Percentiles rank a stretch among this genome's conserved stretches.
Conservation (phyloP, 1,139 yeast species). For the Candida sp. region DNA sequence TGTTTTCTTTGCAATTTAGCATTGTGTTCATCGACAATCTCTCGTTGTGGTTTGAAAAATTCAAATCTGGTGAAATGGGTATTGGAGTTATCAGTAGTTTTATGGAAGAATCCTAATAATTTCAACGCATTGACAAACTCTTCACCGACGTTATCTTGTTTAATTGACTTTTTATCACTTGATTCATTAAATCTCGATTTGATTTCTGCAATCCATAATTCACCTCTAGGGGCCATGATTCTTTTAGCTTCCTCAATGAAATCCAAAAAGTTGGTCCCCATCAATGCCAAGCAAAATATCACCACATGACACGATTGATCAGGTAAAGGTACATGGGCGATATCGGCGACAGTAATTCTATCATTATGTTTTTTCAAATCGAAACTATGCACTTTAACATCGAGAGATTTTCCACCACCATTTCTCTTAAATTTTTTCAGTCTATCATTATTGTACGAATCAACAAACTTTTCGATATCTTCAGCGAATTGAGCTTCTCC, state of each 20-base stretch:
- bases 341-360: constrained; percentile 92
- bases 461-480: constrained; percentile 54
- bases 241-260: constrained; percentile 89
- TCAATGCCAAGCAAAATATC: constrained; percentile 86
- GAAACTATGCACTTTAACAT: constrained; percentile 77
- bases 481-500: constrained; percentile 90
- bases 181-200: constrained; percentile 81
- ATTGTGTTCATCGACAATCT: constrained; percentile 61
- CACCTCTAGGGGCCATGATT: constrained; percentile 85
- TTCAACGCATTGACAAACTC: constrained; percentile 80
- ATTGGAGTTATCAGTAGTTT: constrained; percentile 80
- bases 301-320: constrained; percentile 81
- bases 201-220: constrained; percentile 96
- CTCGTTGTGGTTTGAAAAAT: constrained; percentile 82
- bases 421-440: constrained; percentile 31
- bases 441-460: constrained; percentile 28
- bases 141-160: constrained; percentile 47
- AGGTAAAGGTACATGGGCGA: constrained; percentile 80
- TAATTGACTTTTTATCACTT: constrained; percentile 16
- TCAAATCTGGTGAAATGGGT: constrained; percentile 96
- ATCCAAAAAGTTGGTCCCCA: constrained; percentile 97
- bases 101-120: constrained; percentile 81
- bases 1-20: constrained; percentile 61
- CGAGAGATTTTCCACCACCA: constrained; percentile 25
- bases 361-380: constrained; percentile 87